Percentiles rank a stretch among this genome's conserved stretches.
These are phyloP conservation scores for Myxozyma melibiosi DNA, from an alignment of 805 yeast genomes.

Conservation along the genomic window DNA sequence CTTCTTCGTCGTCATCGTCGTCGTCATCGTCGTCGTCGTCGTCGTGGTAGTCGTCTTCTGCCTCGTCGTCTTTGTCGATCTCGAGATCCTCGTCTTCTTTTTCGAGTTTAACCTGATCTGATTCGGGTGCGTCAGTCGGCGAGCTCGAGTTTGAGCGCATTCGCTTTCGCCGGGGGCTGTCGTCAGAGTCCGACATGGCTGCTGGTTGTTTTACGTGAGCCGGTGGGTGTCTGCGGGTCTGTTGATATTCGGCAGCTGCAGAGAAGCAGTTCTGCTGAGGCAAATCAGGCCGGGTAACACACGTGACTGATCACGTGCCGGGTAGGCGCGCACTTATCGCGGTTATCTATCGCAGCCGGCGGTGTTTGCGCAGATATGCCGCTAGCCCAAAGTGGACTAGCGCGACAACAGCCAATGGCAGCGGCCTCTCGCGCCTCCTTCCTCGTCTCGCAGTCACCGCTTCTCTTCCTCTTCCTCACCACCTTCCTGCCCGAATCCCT, in stretches of 20 bases:
- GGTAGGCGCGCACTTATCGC: conserved; percentile 10
- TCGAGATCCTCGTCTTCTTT: conserved; percentile 10
- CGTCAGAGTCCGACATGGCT: neutral
- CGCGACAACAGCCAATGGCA: conserved; percentile 7
- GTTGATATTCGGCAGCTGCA: too few species aligned
- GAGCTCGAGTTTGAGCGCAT: neutral
- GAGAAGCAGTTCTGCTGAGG: neutral
- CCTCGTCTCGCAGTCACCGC: neutral
- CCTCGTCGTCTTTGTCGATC: conserved; percentile 22
- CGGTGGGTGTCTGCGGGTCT: neutral
- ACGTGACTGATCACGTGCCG: neutral
- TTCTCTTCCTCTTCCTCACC: conserved; percentile 9
- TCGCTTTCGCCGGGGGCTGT: neutral
- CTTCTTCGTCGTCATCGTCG: conserved; percentile 19
- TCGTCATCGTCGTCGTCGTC: conserved; percentile 17
- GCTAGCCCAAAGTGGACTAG: conserved; percentile 3
- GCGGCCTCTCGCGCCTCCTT: conserved; percentile 1
- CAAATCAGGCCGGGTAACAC: neutral
- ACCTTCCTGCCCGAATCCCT: neutral
- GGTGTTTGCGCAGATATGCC: neutral
- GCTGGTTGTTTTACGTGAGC: neutral
- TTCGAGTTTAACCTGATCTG: neutral
- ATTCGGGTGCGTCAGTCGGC: neutral
- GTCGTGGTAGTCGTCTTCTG: conserved; percentile 15
- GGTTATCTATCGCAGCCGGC: neutral